Evolutionary conservation across 768 basidiomycete genomes (phyloP), one percentile per base, ranked within the genome.

Genomic region (Leccinellum albellum): DNA sequence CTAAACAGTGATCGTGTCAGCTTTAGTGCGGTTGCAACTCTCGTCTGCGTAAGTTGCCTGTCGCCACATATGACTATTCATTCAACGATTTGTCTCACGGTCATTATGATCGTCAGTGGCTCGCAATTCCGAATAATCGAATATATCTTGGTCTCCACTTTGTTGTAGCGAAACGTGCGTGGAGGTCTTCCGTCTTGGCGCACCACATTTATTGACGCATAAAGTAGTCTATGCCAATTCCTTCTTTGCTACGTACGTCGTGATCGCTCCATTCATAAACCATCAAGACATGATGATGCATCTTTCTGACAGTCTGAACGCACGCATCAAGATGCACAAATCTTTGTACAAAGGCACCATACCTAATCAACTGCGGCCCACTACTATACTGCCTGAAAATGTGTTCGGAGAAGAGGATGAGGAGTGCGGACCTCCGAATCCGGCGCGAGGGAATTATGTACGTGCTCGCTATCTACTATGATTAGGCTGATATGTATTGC

Each of bases 221-320:
- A 1, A 33, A 68, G 67, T 68, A 68, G 67, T 68, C 15, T 63
- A 68, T 9, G 67, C 67, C 42, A 70, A 70, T 23, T 70, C 61
- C 26, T 40, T 68, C 10, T 55, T 68, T 32, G 68, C 68, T 20
- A 68, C 59, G 68, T 68, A 55, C 8, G 68, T 59, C 21, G 10
- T 7, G 13, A 21, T 44, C 29, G 10, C 20, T 4, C 7, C 50
- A 13, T n/a, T 17, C 15, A 24, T 4, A 24, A 26, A 42, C 15
- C 23, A 37, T 4, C 3, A 2, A 14, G 15, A 42, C 17, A 14
- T 6, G 9, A 46, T 29, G 9, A 10, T 4, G 1, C 3, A 14
- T 21, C 8, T 23, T 6, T 21, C n/a, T 14, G 13, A 58, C 42
- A 68, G 68, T 37, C 55, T 70, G 32, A 68, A 68, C 15, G 40